phyloP scores from a whole-genome alignment of 805 yeast genomes.

The Cyberlindnera americana region DNA sequence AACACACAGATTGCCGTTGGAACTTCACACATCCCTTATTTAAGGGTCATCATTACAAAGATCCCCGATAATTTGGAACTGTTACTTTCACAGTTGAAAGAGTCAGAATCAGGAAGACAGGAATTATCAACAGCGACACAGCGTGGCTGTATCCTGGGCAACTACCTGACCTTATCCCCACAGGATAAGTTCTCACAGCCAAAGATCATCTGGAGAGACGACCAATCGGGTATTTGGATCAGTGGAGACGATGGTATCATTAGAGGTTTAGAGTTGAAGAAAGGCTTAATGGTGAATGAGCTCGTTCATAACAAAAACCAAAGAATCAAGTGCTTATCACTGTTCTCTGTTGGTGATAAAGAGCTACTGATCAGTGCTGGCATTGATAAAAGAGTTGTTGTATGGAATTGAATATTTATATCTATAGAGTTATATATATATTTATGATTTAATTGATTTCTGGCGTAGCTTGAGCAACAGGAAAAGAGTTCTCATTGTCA shows the following conservation, averaged over 20 bases:
- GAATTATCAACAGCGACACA: constrained; percentile 15
- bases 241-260: constrained; percentile 66
- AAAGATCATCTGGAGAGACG: constrained; percentile 40
- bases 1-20: constrained; percentile 50
- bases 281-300: constrained; percentile 34
- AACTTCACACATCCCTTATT: constrained; percentile 75
- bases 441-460: neutral
- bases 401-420: constrained; percentile 28
- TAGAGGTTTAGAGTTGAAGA: constrained; percentile 53
- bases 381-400: constrained; percentile 36
- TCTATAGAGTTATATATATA: neutral
- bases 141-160: constrained; percentile 38
- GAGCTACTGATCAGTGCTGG: constrained; percentile 50
- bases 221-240: constrained; percentile 56
- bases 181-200: constrained; percentile 66
- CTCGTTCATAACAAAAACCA: constrained; percentile 38
- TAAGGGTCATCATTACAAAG: constrained; percentile 58
- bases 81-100: neutral
- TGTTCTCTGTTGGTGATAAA: constrained; percentile 25
- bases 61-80: constrained; percentile 32
- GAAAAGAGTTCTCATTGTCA: constrained; percentile 22
- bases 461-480: constrained; percentile 2
- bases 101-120: constrained; percentile 8
- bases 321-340: constrained; percentile 44
- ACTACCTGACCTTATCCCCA: constrained; percentile 51